Evolutionary conservation across 306 rosid species (phyloP).

Genomic region (Glycine soja): DNA sequence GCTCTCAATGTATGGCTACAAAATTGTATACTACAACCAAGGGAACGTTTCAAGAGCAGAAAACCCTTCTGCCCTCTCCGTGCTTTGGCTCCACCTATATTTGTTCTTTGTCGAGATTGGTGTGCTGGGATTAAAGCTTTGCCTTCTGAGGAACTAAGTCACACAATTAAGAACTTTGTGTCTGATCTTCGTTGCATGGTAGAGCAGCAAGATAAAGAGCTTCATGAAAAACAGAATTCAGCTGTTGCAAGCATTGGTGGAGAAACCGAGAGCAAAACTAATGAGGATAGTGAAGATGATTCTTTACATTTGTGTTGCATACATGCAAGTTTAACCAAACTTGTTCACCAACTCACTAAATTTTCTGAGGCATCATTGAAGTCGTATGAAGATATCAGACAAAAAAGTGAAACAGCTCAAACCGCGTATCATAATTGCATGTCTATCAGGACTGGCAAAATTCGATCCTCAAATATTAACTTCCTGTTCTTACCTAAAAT

Average conservation of each 20-base stretch:
- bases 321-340: slow-evolving; percentile 65
- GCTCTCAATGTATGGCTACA: slow-evolving; percentile 77
- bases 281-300: slow-evolving; percentile 26
- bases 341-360: slow-evolving; percentile 64
- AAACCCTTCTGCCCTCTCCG: slow-evolving; percentile 75
- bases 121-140: slow-evolving; percentile 57
- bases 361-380: slow-evolving; percentile 79
- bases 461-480: not conserved
- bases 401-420: slow-evolving; percentile 64
- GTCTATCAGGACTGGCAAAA: slow-evolving; percentile 39
- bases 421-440: slow-evolving; percentile 55
- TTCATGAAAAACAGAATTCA: slow-evolving; percentile 48
- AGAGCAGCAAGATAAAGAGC: slow-evolving; percentile 51
- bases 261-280: slow-evolving; percentile 50
- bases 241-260: slow-evolving; percentile 45
- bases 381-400: slow-evolving; percentile 70
- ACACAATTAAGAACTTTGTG: slow-evolving; percentile 62
- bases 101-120: slow-evolving; percentile 76
- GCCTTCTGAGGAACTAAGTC: slow-evolving; percentile 66
- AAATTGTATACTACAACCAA: slow-evolving; percentile 65
- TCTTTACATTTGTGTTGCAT: slow-evolving; percentile 60
- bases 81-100: slow-evolving; percentile 71
- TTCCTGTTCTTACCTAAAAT: too few species aligned
- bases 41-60: slow-evolving; percentile 62
- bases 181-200: slow-evolving; percentile 53